Conservation (phyloP, 345 rosid species). For the Euclidium syriacum region DNA sequence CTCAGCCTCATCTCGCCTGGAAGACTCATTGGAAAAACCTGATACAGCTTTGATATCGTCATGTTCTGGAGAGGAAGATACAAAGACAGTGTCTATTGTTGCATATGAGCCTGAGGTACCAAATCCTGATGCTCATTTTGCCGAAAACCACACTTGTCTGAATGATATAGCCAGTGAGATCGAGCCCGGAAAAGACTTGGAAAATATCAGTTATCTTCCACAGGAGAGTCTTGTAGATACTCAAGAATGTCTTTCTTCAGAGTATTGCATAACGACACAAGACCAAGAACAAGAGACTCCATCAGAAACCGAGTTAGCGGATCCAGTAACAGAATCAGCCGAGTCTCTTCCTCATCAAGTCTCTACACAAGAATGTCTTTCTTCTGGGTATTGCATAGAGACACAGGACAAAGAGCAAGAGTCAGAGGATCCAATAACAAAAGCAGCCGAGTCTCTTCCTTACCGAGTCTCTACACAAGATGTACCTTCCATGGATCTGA, state of each 20-base stretch:
- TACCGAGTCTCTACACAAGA: not conserved
- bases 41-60: slow-evolving; percentile 1
- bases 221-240: not conserved
- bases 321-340: not conserved
- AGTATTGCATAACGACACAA: not conserved
- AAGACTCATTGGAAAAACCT: not conserved
- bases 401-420: slow-evolving; percentile 1
- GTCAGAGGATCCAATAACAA: not conserved
- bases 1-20: not conserved
- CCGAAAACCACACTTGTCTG: not conserved
- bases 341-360: not conserved
- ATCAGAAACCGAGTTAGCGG: not conserved
- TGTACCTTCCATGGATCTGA: slow-evolving; percentile 1
- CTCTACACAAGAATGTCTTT: slow-evolving; percentile 2
- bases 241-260: not conserved
- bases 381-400: not conserved
- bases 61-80: not conserved
- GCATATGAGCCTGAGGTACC: slow-evolving; percentile 7
- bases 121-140: not conserved
- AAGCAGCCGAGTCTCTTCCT: not conserved
- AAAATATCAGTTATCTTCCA: not conserved
- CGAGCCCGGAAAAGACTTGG: not conserved
- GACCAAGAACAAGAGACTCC: not conserved
- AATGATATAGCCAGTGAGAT: not conserved
- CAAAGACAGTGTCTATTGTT: slow-evolving; percentile 7